Percentiles rank a stretch among this genome's conserved stretches.
phyloP scores from a whole-genome alignment of 768 basidiomycete genomes.

The Leucocoprinus leucothites region DNA sequence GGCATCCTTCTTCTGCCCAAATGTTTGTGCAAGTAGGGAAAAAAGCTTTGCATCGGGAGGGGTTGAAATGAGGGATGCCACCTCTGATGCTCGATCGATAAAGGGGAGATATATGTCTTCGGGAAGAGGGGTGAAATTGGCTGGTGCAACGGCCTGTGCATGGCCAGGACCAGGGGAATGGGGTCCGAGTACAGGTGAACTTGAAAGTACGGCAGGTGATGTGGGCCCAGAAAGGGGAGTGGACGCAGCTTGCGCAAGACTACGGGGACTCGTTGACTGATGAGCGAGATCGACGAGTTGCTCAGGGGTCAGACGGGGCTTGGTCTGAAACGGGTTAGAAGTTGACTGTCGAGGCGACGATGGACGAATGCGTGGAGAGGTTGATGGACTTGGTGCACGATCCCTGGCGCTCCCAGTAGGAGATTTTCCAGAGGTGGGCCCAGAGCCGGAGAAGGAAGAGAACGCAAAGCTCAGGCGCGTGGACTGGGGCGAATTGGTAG shows the following conservation, averaged over 20 bases:
- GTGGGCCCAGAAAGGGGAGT: conserved; percentile 22
- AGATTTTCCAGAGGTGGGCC: conserved; percentile 22
- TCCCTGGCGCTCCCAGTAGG: conserved; percentile 12
- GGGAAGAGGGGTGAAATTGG: conserved; percentile 72
- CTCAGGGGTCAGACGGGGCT: conserved; percentile 62
- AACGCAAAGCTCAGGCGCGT: conserved; percentile 16
- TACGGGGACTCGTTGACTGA: conserved; percentile 45
- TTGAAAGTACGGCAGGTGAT: conserved; percentile 19
- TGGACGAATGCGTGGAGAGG: conserved; percentile 46
- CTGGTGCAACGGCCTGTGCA: conserved; percentile 29
- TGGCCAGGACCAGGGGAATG: neutral
- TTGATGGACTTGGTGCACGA: conserved; percentile 26
- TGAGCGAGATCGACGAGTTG: conserved; percentile 74
- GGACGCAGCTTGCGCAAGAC: conserved; percentile 15
- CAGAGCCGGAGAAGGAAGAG: conserved; percentile 43
- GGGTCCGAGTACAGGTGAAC: conserved; percentile 18
- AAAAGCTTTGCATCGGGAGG: conserved; percentile 71
- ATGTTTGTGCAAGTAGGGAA: conserved; percentile 69
- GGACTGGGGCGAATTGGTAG: conserved; percentile 15
- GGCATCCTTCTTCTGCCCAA: conserved; percentile 32
- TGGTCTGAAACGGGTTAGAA: conserved; percentile 30
- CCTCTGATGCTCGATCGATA: conserved; percentile 78
- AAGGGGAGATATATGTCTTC: conserved; percentile 83
- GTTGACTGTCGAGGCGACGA: conserved; percentile 41
- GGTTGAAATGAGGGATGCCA: conserved; percentile 59